Evolutionary conservation across 768 basidiomycete genomes (phyloP).

Genomic region (Pulveroboletus sp.): DNA sequence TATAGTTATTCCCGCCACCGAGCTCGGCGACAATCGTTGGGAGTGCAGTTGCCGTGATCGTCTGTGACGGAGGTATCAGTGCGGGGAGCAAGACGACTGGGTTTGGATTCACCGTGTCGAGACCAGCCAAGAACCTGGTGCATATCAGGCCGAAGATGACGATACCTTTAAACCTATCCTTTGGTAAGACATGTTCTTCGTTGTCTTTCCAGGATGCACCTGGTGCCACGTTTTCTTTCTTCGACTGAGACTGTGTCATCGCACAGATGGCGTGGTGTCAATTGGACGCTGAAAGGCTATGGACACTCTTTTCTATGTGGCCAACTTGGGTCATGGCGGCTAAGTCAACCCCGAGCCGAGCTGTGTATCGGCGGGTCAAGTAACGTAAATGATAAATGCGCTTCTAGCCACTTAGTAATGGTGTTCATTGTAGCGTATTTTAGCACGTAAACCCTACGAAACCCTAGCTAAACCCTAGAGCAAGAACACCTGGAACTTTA

Average conservation of each 20-base stretch:
- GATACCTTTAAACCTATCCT: slow-evolving; percentile 19
- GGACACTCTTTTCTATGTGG: too few species aligned
- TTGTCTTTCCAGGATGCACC: slow-evolving; percentile 53
- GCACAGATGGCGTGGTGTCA: slow-evolving; percentile 2
- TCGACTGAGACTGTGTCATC: slow-evolving; percentile 3
- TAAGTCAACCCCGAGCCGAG: too few species aligned
- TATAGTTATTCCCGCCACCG: slow-evolving; percentile 60
- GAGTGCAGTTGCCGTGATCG: slow-evolving; percentile 73
- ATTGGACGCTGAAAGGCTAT: too few species aligned
- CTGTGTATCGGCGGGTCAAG: too few species aligned
- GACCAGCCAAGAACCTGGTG: slow-evolving; percentile 40
- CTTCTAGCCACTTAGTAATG: too few species aligned
- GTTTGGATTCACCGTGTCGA: slow-evolving; percentile 50
- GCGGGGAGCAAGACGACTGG: background rate
- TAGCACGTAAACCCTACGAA: too few species aligned
- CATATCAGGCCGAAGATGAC: slow-evolving; percentile 32
- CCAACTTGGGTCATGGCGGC: too few species aligned
- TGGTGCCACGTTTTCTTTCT: too few species aligned
- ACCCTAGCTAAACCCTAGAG: too few species aligned
- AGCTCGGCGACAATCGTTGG: slow-evolving; percentile 70
- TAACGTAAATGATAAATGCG: too few species aligned
- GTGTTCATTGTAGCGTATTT: too few species aligned
- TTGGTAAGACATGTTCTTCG: slow-evolving; percentile 55
- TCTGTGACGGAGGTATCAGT: background rate
- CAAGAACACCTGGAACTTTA: too few species aligned